Base-by-base conservation (phyloP, 768 basidiomycete genomes). In the Chalciporus pseudorubinellus region DNA sequence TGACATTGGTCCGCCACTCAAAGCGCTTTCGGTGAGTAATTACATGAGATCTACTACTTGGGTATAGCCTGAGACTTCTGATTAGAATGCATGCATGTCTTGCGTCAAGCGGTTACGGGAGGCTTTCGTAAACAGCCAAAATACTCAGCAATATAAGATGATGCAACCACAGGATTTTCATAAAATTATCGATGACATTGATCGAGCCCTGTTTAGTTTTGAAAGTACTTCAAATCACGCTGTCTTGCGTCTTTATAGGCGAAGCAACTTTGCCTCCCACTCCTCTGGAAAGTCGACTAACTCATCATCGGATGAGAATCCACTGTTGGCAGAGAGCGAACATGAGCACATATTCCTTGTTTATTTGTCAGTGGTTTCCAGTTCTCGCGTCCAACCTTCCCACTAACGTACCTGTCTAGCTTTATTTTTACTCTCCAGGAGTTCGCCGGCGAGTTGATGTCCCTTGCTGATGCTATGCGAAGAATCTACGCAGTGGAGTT, bases 371-470 rank as follows among this genome's bases (percentile, higher is more conserved):
- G 92, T 76, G n/a, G 6, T 7, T n/a, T 36, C 14, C 11, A 36
- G 39, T 29, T 36, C 3, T 50, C 21, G 12, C 11, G 7, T 16
- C 16, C 43, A 16, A 16, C 8, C 13, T 39, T 34, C 21, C 3
- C 42, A 3, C 48, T 68, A 48, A 67, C 38, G 41, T 24, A n/a
- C 41, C 31, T 42, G 22, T 43, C 21, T 56, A 97, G 94, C 74
- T 98, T 95, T 70, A 88, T 97, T 57, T 99, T 98, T 70, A 95
- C 93, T 0, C 67, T 98, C 39, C 93, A 99, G 70, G 97, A 98
- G 64, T 98, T 98, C 65, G 81, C 91, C 8, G 76, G 80, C 51
- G 95, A 98, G 67, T 69, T 95, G 45, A 75, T 87, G 28, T 83
- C 82, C 18, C 81, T 98, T 11, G 79, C 91, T 0, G 90, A 94